Percentiles rank a stretch among this genome's conserved stretches.
These are phyloP conservation scores for Clavispora vitiphila DNA, from an alignment of 805 yeast genomes.

Conservation along the genomic window DNA sequence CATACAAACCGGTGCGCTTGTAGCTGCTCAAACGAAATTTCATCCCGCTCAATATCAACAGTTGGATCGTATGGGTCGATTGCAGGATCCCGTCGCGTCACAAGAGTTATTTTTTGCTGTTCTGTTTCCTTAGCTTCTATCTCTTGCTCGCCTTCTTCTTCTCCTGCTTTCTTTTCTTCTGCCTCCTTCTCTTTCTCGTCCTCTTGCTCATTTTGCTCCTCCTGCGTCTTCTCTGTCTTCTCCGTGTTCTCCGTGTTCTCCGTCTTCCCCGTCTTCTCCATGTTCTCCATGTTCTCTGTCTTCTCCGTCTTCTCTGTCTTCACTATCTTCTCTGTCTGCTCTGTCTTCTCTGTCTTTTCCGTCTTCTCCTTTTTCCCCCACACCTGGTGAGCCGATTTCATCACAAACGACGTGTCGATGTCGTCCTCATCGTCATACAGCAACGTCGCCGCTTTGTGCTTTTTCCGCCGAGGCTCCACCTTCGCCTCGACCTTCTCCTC, in stretches of 20 bases:
- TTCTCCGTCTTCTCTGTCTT: too few species aligned
- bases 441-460: constrained; percentile 27
- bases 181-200: constrained; percentile 2
- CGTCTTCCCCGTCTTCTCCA: not conserved
- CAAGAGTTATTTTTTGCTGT: too few species aligned
- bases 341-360: not conserved
- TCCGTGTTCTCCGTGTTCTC: not conserved
- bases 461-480: constrained; percentile 6
- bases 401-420: constrained; percentile 35
- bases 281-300: too few species aligned
- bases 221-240: not conserved
- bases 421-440: constrained; percentile 34
- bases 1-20: constrained; percentile 10
- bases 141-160: not conserved
- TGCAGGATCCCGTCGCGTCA: not conserved
- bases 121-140: constrained; percentile 1
- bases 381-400: constrained; percentile 41
- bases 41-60: constrained; percentile 7
- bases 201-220: constrained; percentile 1
- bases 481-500: constrained; percentile 3
- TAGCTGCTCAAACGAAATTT: constrained; percentile 10
- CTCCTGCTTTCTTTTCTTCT: not conserved
- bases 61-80: constrained; percentile 7
- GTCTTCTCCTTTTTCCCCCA: constrained; percentile 17
- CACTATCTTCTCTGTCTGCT: not conserved